Evolutionary conservation across 805 yeast genomes (phyloP), one percentile per base, ranked within the genome.

Genomic region (Jamesozyma hellenica): DNA sequence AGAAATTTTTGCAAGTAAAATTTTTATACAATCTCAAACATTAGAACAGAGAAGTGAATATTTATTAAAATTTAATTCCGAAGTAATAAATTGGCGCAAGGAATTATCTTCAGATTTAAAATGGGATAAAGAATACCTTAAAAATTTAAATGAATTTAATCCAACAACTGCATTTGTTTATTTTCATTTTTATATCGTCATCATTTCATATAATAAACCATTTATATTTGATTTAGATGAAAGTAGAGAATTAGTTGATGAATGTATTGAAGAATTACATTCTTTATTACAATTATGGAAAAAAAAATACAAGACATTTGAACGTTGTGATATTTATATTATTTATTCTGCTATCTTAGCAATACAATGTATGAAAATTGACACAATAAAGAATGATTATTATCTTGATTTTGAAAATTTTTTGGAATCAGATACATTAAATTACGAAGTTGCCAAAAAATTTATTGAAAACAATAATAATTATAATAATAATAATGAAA

Each of bases 201-300:
- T 73, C n/a, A 60, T 76, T 13, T 75, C 81, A 45, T 63, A 75
- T 33, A 75, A 75, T 47, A 60, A 77, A 23, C 79, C 79, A 4
- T 75, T 75, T 47, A 65, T 74, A 6, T 47, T 42, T 28, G 56
- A 54, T 21, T 35, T 46, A 1, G 38, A 40, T 10, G 39, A 49
- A 31, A 50, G 58, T 32, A 44, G 48, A 35, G 37, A 39, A 14
- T 27, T 53, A 13, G 48, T 53, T 12, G 55, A 56, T 31, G 48
- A 49, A 4, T 49, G 49, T 21, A 52, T 53, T 12, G 53, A 52
- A 36, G 60, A 55, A 36, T 35, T 55, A 17, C 42, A 49, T 36
- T 40, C 29, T 9, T 38, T 53, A 17, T 35, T 55, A n/a, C 17
- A 28, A 6, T 35, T 49, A 4, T 53, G 56, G 52, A 44, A 48